Evolutionary conservation across 805 yeast genomes (phyloP).

Genomic region (Naumovozyma dairenensis): DNA sequence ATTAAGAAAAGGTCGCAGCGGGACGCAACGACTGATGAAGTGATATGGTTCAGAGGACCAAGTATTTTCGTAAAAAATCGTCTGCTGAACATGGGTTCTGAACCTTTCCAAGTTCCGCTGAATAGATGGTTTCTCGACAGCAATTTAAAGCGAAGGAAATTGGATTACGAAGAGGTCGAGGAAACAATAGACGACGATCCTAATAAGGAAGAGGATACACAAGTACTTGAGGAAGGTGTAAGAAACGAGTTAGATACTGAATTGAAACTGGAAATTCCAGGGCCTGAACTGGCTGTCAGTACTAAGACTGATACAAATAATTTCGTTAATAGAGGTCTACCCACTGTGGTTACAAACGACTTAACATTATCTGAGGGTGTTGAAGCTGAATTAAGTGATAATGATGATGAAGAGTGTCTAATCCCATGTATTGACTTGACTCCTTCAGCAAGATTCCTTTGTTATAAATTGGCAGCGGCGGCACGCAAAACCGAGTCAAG

Average conservation of each 20-base stretch:
- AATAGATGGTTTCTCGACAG: slow-evolving; percentile 19
- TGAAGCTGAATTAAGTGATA: slow-evolving; percentile 12
- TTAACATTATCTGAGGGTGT: slow-evolving; percentile 9
- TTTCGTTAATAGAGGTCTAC: too few species aligned
- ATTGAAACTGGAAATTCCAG: neutral
- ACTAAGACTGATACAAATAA: too few species aligned
- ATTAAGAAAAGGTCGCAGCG: slow-evolving; percentile 12
- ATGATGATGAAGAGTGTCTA: slow-evolving; percentile 12
- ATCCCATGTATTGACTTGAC: slow-evolving; percentile 31
- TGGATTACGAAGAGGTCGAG: slow-evolving; percentile 17
- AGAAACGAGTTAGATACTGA: too few species aligned
- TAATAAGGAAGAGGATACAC: neutral
- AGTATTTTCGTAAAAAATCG: slow-evolving; percentile 41
- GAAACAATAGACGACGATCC: slow-evolving; percentile 5
- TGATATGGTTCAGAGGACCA: slow-evolving; percentile 63
- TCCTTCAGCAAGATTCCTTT: slow-evolving; percentile 66
- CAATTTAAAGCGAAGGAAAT: slow-evolving; percentile 19
- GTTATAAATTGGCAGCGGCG: slow-evolving; percentile 36
- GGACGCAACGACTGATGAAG: slow-evolving; percentile 26
- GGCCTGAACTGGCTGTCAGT: too few species aligned
- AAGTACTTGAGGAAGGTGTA: too few species aligned
- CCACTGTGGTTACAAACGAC: too few species aligned
- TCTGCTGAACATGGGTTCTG: slow-evolving; percentile 22
- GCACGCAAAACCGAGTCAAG: slow-evolving; percentile 10
- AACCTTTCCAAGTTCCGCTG: slow-evolving; percentile 12